Evolutionary conservation across 805 yeast species (phyloP).

Genomic region (Schwanniomyces vanrijiae): DNA sequence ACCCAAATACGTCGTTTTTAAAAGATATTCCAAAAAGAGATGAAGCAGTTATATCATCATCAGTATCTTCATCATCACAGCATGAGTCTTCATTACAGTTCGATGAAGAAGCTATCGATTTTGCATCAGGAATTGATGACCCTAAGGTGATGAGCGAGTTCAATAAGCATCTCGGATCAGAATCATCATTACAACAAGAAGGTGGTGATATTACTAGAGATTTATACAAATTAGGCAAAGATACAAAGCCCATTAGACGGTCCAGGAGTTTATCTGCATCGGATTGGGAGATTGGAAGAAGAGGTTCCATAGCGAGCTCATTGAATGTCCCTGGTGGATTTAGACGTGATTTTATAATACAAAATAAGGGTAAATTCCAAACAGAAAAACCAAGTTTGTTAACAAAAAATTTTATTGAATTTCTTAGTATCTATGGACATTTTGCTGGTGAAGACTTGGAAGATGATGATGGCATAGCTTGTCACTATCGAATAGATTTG

Average conservation of each 20-base stretch:
- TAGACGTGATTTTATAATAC: conserved; percentile 60
- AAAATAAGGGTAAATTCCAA: conserved; percentile 30
- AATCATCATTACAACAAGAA: conserved; percentile 35
- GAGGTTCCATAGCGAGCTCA: conserved; percentile 66
- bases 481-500: conserved; percentile 38
- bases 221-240: conserved; percentile 31
- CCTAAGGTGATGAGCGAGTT: conserved; percentile 31
- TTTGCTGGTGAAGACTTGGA: conserved; percentile 84
- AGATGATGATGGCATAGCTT: conserved; percentile 59
- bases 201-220: conserved; percentile 57
- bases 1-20: conserved; percentile 19
- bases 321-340: conserved; percentile 82
- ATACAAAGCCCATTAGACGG: conserved; percentile 10
- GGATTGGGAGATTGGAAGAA: conserved; percentile 33
- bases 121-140: conserved; percentile 25
- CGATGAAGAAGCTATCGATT: conserved; percentile 16
- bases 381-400: conserved; percentile 45
- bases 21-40: conserved; percentile 7
- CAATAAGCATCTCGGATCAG: conserved; percentile 37
- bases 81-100: conserved; percentile 6
- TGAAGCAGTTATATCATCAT: conserved; percentile 5
- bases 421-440: conserved; percentile 77
- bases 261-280: conserved; percentile 25
- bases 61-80: conserved; percentile 1
- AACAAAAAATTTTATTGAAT: conserved; percentile 74